Conservation (phyloP, 2,329 filamentous ascomycete genomes). For the Alternaria gaisen region DNA sequence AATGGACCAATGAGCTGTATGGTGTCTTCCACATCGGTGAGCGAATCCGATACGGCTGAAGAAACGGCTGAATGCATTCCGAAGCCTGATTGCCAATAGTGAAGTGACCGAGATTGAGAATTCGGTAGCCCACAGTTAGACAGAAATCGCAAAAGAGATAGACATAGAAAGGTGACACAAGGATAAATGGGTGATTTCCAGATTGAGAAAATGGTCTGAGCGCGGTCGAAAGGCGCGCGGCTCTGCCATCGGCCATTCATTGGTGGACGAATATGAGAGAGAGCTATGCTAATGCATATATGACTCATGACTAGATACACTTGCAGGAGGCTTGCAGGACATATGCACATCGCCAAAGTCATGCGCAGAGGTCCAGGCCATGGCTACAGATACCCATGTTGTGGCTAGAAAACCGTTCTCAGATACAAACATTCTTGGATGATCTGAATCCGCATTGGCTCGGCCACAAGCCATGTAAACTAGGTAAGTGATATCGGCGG, state of each 20-base stretch:
- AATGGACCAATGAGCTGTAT: not conserved
- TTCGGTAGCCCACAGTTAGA: not conserved
- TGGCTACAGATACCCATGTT: not conserved
- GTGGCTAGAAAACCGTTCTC: not conserved
- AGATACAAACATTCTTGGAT: not conserved
- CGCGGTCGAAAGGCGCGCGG: not conserved
- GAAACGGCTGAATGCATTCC: not conserved
- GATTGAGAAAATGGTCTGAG: not conserved
- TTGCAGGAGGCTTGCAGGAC: not conserved
- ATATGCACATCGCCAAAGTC: not conserved
- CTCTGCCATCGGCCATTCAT: not conserved
- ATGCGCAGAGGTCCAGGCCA: not conserved
- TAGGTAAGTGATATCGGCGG: not conserved
- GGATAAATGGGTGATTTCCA: not conserved
- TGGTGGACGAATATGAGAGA: not conserved
- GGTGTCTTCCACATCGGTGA: not conserved
- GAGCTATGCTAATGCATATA: no score
- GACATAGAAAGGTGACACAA: not conserved
- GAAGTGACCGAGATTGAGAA: not conserved
- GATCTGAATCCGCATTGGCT: not conserved
- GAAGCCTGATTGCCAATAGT: not conserved
- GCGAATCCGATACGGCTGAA: not conserved
- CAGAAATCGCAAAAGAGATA: rapidly evolving
- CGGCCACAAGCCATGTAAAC: not conserved
- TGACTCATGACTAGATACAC: not conserved